Evolutionary conservation across 768 basidiomycete genomes (phyloP), one percentile per base, ranked within the genome.

Genomic region (Xerocomellus dryophilus): DNA sequence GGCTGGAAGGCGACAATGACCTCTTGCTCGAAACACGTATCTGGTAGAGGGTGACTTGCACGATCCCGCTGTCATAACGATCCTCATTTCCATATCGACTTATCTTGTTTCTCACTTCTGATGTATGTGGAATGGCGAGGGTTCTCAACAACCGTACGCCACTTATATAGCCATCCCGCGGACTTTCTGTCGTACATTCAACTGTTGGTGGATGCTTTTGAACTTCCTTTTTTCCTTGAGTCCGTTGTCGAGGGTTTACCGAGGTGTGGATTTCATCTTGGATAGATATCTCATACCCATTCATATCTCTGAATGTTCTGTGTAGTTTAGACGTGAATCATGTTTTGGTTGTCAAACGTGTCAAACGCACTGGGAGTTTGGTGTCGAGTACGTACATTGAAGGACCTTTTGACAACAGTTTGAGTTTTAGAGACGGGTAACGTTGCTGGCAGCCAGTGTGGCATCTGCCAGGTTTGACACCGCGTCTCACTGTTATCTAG

Each of bases 1-100:
- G 93, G 25, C 73, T 97, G 40, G 93, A 96, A 72, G 80, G 83
- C 47, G 84, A 78, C 70, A 84, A 80, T 47, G 96, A 98, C 71
- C 76, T 98, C 64, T 74, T 98, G 65, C 81, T 96, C 15, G 85
- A 91, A 71, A 88, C 88, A 23, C 83, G 94, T 62, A 81, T 93
- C 65, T 96, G 94, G 93, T 96, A 79, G 78, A 78, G 6, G 50
- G 15, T 40, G 18, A 31, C 23, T 39, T 3, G 10, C 0, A 31
- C 2, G 3, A 36, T 5, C 6, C 4, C 14, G 17, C 11, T 5
- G 9, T 15, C 9, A 12, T 27, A 10, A 32, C 11, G 3, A 21
- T 7, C 21, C 7, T 29, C 18, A 27, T 38, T 1, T 42, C 10
- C 11, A 41, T 21, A 2, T 34, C 4, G 11, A 46, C 31, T 40